phyloP scores from a whole-genome alignment of 2,329 filamentous ascomycete species.

The Fusarium ramigenum region DNA sequence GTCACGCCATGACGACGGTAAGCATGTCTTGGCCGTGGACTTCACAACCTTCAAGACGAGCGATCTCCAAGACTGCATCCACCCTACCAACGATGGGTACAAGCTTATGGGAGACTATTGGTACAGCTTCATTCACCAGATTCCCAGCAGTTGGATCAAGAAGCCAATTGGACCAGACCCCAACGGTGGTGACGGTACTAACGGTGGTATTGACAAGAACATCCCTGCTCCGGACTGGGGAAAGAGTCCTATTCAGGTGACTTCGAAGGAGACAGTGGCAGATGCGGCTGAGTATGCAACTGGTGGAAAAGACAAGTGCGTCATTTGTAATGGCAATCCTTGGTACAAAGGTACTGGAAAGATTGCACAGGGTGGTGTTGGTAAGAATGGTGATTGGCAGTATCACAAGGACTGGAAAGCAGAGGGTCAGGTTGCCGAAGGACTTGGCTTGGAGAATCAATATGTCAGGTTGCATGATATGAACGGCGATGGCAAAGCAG shows the following conservation, averaged over 20 bases:
- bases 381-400: conserved; percentile 2
- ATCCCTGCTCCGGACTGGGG: not conserved
- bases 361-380: not conserved
- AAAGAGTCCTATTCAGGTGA: not conserved
- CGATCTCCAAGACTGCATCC: conserved; percentile 33
- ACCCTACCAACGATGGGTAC: conserved; percentile 35
- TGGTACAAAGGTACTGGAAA: not conserved
- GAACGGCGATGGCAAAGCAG: conserved; percentile 12
- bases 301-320: not conserved
- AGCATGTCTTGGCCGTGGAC: conserved; percentile 25
- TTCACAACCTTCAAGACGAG: conserved; percentile 10
- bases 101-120: conserved; percentile 33
- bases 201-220: conserved; percentile 6
- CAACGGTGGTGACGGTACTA: not conserved
- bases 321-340: not conserved
- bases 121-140: conserved; percentile 38
- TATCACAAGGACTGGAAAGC: conserved; percentile 8
- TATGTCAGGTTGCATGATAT: conserved; percentile 14
- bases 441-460: not conserved
- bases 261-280: not conserved
- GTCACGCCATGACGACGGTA: not conserved
- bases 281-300: not conserved
- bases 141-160: conserved; percentile 33
- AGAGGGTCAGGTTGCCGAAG: not conserved
- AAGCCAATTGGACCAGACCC: conserved; percentile 22